phyloP scores from a whole-genome alignment of 768 basidiomycete species.

The Fistulinella prunicolor region DNA sequence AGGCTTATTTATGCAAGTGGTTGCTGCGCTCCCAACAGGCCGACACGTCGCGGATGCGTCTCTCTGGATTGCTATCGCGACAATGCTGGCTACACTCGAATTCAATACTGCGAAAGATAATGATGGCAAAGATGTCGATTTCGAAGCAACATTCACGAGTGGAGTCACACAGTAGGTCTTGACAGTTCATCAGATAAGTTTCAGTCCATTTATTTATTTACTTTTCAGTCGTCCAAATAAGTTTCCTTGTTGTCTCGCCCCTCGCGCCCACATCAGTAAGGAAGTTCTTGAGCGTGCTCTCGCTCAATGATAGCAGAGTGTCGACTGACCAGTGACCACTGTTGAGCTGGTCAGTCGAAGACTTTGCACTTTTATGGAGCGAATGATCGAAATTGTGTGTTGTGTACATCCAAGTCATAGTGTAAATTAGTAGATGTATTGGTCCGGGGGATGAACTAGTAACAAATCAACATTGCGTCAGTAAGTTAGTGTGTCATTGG shows the following conservation, averaged over 20 bases:
- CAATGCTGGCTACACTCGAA: slow-evolving; percentile 9
- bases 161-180: not conserved
- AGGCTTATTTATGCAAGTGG: not conserved
- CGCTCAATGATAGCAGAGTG: too few species aligned
- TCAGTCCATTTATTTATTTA: not conserved
- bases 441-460: too few species aligned
- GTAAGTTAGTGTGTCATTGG: too few species aligned
- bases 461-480: too few species aligned
- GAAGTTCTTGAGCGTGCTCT: not conserved
- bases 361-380: too few species aligned
- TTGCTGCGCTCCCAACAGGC: too few species aligned
- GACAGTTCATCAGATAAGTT: not conserved
- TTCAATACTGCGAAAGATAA: slow-evolving; percentile 4
- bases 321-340: too few species aligned
- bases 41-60: slow-evolving; percentile 7
- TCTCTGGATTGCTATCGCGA: slow-evolving; percentile 6
- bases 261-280: not conserved
- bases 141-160: slow-evolving; percentile 3
- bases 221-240: not conserved
- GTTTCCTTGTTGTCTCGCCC: not conserved
- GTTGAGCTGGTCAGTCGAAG: too few species aligned
- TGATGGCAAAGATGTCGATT: slow-evolving; percentile 6
- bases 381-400: too few species aligned
- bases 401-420: too few species aligned
- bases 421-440: too few species aligned